Percentiles rank a stretch among this genome's conserved stretches.
Evolutionary conservation across 2,329 filamentous ascomycete species (phyloP).

Genomic region (Ceratocystis colombiana): DNA sequence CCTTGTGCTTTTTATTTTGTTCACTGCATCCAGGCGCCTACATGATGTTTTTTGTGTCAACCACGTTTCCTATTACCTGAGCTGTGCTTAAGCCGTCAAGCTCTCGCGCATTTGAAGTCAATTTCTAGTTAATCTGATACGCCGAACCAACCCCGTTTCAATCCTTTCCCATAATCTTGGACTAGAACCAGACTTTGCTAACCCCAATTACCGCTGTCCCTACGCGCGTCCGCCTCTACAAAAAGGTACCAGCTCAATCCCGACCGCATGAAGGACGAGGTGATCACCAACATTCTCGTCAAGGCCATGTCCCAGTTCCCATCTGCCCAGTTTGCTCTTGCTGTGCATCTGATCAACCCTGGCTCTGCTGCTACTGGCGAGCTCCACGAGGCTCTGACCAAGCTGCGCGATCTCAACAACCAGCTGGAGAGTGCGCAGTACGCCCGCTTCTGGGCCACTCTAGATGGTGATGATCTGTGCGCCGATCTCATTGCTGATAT

Average conservation of each 20-base stretch:
- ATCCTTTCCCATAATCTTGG: not conserved
- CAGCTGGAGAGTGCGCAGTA: constrained; percentile 88
- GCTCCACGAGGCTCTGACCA: constrained; percentile 81
- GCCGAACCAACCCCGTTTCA: constrained; percentile 95
- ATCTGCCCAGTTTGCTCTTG: constrained; percentile 86
- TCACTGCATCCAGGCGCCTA: constrained; percentile 26
- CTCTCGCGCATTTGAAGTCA: constrained; percentile 25
- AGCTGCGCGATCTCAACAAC: constrained; percentile 72
- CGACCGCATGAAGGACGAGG: constrained; percentile 91
- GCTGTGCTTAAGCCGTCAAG: constrained; percentile 25
- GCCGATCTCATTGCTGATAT: constrained; percentile 93
- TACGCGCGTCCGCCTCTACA: constrained; percentile 4
- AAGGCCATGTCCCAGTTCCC: constrained; percentile 97
- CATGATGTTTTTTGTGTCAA: constrained; percentile 55
- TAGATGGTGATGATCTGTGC: constrained; percentile 90
- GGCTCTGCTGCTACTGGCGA: constrained; percentile 57
- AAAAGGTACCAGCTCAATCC: constrained; percentile 99
- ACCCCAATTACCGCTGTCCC: constrained; percentile 2
- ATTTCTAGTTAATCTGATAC: constrained; percentile 29
- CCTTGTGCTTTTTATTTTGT: constrained; percentile 27
- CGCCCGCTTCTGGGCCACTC: constrained; percentile 79
- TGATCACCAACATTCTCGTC: constrained; percentile 97
- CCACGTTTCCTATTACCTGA: constrained; percentile 27
- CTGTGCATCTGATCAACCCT: constrained; percentile 84
- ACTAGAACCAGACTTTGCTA: constrained; percentile 12